Evolutionary conservation across 2,329 filamentous ascomycete genomes (phyloP).

Genomic region (Alternaria metachromatica): DNA sequence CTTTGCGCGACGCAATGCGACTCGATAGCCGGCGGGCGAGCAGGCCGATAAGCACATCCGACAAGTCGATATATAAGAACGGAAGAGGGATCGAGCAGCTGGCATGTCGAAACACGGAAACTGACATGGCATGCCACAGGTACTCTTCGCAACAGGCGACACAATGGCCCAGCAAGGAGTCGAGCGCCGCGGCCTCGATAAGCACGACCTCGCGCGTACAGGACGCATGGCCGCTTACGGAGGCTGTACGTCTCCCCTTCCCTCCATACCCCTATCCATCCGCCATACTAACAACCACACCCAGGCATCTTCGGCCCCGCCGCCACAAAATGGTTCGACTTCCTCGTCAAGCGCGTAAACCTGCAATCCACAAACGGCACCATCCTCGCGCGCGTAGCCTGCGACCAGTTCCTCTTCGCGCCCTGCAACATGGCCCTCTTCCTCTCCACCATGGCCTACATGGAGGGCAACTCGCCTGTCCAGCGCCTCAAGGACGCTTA

Average conservation of each 20-base stretch:
- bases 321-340: constrained; percentile 84
- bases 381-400: constrained; percentile 76
- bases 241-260: constrained; percentile 63
- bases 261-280: not conserved
- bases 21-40: not conserved
- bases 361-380: constrained; percentile 70
- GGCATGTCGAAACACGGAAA: not conserved
- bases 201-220: constrained; percentile 74
- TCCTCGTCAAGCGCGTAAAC: constrained; percentile 74
- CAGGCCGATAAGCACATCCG: not conserved
- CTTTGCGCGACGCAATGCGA: not conserved
- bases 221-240: constrained; percentile 82
- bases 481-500: constrained; percentile 79
- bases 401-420: constrained; percentile 82
- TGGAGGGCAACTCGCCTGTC: constrained; percentile 70
- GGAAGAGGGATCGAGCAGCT: not conserved
- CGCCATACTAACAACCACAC: constrained; percentile 4
- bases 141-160: constrained; percentile 93
- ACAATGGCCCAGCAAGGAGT: constrained; percentile 89
- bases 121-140: constrained; percentile 47
- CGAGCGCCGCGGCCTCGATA: constrained; percentile 77
- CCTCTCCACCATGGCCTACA: constrained; percentile 80
- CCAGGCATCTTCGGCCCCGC: constrained; percentile 83
- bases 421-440: constrained; percentile 82
- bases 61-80: not conserved